These are phyloP conservation scores for Dunaliella sp. DNA, from an alignment of 139 green algal genomes.

Conservation along the genomic window DNA sequence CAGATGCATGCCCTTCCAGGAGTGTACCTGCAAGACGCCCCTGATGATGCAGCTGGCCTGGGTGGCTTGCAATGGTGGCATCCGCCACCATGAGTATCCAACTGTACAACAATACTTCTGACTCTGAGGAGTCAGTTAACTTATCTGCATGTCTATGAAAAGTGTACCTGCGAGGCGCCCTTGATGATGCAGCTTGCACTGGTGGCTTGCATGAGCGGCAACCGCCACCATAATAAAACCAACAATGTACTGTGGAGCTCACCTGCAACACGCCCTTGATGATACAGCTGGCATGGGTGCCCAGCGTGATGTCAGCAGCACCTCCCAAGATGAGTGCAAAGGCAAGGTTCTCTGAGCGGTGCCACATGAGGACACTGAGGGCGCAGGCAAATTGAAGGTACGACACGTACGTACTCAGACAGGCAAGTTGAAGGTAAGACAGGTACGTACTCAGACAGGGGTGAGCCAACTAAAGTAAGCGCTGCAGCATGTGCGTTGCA, in stretches of 20 bases:
- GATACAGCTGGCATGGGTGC: slow-evolving; percentile 68
- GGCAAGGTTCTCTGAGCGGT: slow-evolving; percentile 72
- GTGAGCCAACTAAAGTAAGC: too few species aligned
- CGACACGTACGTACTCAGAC: too few species aligned
- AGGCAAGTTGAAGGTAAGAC: too few species aligned
- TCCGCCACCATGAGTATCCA: too few species aligned
- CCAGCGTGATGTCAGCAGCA: slow-evolving; percentile 41
- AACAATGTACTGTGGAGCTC: too few species aligned
- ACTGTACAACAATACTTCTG: too few species aligned
- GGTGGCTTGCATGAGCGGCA: slow-evolving; percentile 30
- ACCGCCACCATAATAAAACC: too few species aligned
- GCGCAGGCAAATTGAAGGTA: background rate
- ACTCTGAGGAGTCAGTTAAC: too few species aligned
- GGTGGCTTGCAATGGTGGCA: background rate
- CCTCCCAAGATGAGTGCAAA: slow-evolving; percentile 73
- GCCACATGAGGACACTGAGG: slow-evolving; percentile 77
- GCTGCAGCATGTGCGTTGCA: too few species aligned
- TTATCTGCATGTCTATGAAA: too few species aligned
- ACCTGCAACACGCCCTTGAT: slow-evolving; percentile 81
- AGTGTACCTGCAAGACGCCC: slow-evolving; percentile 70
- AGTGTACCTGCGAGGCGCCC: slow-evolving; percentile 73
- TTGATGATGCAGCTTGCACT: slow-evolving; percentile 71
- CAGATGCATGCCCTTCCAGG: too few species aligned
- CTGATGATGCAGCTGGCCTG: slow-evolving; percentile 27
- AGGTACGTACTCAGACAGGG: too few species aligned